A percentile compares a stretch with the other conserved stretches of the same genome.
phyloP scores from a whole-genome alignment of 2,329 filamentous ascomycete genomes.

The Ceratocystis eucalypticola region DNA sequence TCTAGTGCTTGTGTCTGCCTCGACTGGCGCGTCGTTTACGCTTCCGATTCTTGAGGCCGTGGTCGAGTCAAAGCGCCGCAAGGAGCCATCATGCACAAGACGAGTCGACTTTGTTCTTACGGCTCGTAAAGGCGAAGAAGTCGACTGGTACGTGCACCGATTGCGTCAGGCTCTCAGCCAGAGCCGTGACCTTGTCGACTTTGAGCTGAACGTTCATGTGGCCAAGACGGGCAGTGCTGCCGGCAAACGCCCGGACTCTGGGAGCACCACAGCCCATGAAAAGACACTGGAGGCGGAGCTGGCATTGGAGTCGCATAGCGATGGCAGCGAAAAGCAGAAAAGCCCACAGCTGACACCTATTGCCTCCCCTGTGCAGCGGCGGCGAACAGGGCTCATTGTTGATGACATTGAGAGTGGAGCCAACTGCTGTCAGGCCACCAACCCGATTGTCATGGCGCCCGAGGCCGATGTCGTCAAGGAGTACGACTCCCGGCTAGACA shows the following conservation, averaged over 20 bases:
- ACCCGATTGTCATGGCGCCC: slow-evolving; percentile 6
- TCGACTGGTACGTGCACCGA: slow-evolving; percentile 41
- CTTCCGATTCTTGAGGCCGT: slow-evolving; percentile 45
- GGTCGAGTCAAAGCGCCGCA: slow-evolving; percentile 26
- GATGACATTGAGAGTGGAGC: slow-evolving; percentile 16
- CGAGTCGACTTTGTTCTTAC: slow-evolving; percentile 41
- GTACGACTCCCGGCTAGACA: slow-evolving; percentile 36
- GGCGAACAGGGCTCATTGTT: not conserved
- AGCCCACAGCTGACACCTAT: not conserved
- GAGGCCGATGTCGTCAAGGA: slow-evolving; percentile 29
- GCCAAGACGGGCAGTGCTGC: slow-evolving; percentile 34
- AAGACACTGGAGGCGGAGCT: not conserved
- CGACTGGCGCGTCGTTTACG: slow-evolving; percentile 49
- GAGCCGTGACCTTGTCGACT: slow-evolving; percentile 28
- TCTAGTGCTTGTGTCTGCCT: slow-evolving; percentile 45
- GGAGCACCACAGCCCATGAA: not conserved
- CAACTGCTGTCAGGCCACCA: slow-evolving; percentile 12
- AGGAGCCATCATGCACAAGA: slow-evolving; percentile 34
- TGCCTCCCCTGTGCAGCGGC: not conserved
- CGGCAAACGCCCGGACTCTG: not conserved
- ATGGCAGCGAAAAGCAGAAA: not conserved
- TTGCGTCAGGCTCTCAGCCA: slow-evolving; percentile 34
- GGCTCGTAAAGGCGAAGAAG: slow-evolving; percentile 39
- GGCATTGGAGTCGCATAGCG: not conserved
- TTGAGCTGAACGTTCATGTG: slow-evolving; percentile 40